Percentiles rank a stretch among this genome's conserved stretches.
phyloP scores from a whole-genome alignment of 495 filamentous ascomycete genomes.

The Talaromyces ruber region DNA sequence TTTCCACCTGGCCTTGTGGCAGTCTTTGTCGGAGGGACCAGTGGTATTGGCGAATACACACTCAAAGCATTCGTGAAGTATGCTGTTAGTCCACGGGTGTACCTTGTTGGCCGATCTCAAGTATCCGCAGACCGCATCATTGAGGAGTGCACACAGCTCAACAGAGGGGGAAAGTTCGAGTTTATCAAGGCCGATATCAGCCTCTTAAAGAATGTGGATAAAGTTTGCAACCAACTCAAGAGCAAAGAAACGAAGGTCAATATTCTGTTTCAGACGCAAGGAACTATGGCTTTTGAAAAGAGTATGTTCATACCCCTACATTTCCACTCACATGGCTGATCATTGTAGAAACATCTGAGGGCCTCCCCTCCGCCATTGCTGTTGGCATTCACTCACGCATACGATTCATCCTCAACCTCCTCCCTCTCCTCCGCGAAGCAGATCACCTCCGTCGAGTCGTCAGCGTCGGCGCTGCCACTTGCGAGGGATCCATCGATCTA shows the following conservation, averaged over 20 bases:
- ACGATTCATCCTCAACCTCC: conserved; percentile 54
- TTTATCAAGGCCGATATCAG: conserved; percentile 52
- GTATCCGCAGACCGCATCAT: conserved; percentile 24
- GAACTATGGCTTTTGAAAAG: conserved; percentile 15
- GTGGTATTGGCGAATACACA: conserved; percentile 51
- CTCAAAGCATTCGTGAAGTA: conserved; percentile 45
- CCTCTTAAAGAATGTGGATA: conserved; percentile 48
- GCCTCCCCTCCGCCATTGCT: conserved; percentile 42
- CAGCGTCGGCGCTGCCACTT: conserved; percentile 37
- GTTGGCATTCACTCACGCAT: conserved; percentile 53
- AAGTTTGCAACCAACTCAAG: conserved; percentile 47
- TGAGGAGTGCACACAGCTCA: conserved; percentile 23
- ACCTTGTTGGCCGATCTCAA: conserved; percentile 39
- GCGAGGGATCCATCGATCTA: conserved; percentile 43
- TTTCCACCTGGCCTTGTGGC: background rate
- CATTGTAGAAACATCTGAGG: conserved; percentile 45
- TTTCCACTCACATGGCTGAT: background rate
- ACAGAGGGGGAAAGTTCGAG: conserved; percentile 37
- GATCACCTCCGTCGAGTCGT: conserved; percentile 47
- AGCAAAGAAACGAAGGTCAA: conserved; percentile 48
- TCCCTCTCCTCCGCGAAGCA: conserved; percentile 46
- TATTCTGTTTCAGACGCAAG: conserved; percentile 42
- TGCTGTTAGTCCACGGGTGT: conserved; percentile 35
- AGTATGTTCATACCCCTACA: background rate
- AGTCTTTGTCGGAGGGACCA: conserved; percentile 47